These are phyloP conservation scores for Carex sylvatica DNA, from an alignment of 202 grass and related monocot species.

Conservation along the genomic window DNA sequence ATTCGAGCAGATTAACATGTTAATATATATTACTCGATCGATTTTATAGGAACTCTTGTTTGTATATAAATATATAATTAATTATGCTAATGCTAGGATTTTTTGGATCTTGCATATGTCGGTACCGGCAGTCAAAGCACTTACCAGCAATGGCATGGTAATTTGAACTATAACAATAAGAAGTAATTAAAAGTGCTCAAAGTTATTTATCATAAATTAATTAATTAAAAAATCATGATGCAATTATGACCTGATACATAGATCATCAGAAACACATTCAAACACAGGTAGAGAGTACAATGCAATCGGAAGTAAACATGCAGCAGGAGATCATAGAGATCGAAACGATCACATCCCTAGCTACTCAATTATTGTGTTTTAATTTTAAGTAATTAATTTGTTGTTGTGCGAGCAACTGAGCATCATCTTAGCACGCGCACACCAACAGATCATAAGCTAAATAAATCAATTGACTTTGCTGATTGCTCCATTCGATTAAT, in stretches of 20 bases:
- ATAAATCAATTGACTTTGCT: constrained; percentile 6
- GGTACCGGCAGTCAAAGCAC: neutral
- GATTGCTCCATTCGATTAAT: constrained; percentile 8
- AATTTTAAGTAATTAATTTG: neutral
- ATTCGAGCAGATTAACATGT: neutral
- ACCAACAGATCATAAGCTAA: constrained; percentile 5
- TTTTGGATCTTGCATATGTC: neutral
- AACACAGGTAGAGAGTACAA: neutral
- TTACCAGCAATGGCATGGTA: neutral
- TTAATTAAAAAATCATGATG: neutral
- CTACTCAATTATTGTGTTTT: neutral
- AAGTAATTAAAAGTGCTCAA: neutral
- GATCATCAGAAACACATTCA: constrained; percentile 2
- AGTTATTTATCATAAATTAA: neutral
- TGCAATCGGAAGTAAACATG: neutral
- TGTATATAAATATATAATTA: neutral
- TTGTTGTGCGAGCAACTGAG: neutral
- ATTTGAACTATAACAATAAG: neutral
- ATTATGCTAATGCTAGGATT: neutral
- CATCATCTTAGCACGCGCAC: constrained; percentile 20
- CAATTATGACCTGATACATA: neutral
- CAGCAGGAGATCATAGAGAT: neutral
- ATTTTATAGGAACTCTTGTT: neutral
- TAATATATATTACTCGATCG: constrained; percentile 2
- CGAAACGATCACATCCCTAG: neutral